phyloP scores from a whole-genome alignment of 352 stramenopile species.

The Globisporangium nunn region DNA sequence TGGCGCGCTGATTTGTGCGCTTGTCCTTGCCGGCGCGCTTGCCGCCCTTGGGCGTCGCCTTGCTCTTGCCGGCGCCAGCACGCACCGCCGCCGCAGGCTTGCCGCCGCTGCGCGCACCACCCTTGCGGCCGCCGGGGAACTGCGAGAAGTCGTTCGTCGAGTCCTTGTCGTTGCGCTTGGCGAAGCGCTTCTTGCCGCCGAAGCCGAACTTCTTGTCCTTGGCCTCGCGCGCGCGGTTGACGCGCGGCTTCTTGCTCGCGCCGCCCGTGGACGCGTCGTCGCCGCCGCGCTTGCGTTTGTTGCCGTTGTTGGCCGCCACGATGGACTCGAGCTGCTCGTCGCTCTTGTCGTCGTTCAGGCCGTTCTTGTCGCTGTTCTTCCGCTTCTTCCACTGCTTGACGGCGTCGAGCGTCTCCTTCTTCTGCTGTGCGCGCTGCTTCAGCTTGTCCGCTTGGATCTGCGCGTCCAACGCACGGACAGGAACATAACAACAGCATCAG shows the following conservation, averaged over 20 bases:
- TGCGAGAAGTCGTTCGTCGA: slow-evolving; percentile 75
- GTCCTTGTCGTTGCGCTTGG: slow-evolving; percentile 76
- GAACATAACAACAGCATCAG: not conserved
- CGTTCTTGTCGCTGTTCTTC: slow-evolving; percentile 64
- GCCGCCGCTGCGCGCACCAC: not conserved
- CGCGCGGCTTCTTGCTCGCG: slow-evolving; percentile 46
- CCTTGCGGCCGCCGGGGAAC: slow-evolving; percentile 45
- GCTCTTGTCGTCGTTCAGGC: slow-evolving; percentile 47
- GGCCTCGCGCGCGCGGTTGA: slow-evolving; percentile 61
- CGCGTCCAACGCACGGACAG: not conserved
- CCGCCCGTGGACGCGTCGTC: slow-evolving; percentile 13
- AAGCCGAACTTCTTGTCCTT: slow-evolving; percentile 85
- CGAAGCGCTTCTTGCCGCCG: slow-evolving; percentile 64
- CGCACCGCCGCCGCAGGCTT: slow-evolving; percentile 29
- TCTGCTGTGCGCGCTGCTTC: slow-evolving; percentile 76
- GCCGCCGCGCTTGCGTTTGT: slow-evolving; percentile 39
- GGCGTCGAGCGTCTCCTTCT: slow-evolving; percentile 84
- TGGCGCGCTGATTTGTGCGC: slow-evolving; percentile 41
- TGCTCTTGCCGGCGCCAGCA: slow-evolving; percentile 12
- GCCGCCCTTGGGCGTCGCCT: slow-evolving; percentile 26
- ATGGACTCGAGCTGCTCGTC: slow-evolving; percentile 61
- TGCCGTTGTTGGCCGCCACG: slow-evolving; percentile 43
- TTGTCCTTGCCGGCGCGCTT: slow-evolving; percentile 58
- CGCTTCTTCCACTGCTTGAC: slow-evolving; percentile 89
- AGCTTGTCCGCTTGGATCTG: slow-evolving; percentile 71